Conservation (phyloP, 1,284 basidiomycete genomes). For the Bondarzewia mesenterica region DNA sequence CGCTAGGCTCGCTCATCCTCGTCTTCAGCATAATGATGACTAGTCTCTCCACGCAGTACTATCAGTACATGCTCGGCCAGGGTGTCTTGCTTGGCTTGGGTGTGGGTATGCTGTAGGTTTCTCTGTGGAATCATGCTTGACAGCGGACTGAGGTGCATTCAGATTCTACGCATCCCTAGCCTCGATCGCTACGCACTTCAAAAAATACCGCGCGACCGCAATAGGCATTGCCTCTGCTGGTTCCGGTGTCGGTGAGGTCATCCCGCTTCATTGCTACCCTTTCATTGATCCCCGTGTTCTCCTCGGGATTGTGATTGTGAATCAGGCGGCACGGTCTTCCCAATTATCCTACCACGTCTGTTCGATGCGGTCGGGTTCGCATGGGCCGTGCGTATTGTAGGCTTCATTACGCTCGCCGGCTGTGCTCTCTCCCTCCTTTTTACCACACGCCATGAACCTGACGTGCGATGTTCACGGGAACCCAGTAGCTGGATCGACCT, state of each 20-base stretch:
- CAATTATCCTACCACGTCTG: conserved; percentile 53
- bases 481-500: conserved; percentile 19
- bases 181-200: conserved; percentile 40
- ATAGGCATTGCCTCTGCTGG: conserved; percentile 37
- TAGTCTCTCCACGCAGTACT: conserved; percentile 27
- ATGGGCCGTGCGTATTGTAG: conserved; percentile 42
- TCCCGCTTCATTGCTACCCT: neutral
- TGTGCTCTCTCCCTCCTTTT: conserved; percentile 20
- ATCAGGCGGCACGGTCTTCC: conserved; percentile 57
- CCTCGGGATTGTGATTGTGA: neutral
- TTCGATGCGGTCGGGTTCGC: conserved; percentile 49
- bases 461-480: neutral
- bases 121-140: neutral
- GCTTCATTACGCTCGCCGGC: conserved; percentile 24
- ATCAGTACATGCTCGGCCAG: conserved; percentile 30
- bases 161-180: conserved; percentile 23
- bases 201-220: conserved; percentile 47
- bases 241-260: conserved; percentile 1
- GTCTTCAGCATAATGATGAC: conserved; percentile 29
- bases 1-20: conserved; percentile 23
- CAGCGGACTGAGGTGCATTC: neutral
- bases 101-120: conserved; percentile 26
- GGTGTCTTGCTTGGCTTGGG: conserved; percentile 29
- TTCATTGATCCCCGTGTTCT: neutral
- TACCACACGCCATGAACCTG: conserved; percentile 18